A percentile compares a stretch with the other conserved stretches of the same genome.
These are phyloP conservation scores for Claviceps sorghi DNA, from an alignment of 2,329 filamentous ascomycete species.

Conservation along the genomic window DNA sequence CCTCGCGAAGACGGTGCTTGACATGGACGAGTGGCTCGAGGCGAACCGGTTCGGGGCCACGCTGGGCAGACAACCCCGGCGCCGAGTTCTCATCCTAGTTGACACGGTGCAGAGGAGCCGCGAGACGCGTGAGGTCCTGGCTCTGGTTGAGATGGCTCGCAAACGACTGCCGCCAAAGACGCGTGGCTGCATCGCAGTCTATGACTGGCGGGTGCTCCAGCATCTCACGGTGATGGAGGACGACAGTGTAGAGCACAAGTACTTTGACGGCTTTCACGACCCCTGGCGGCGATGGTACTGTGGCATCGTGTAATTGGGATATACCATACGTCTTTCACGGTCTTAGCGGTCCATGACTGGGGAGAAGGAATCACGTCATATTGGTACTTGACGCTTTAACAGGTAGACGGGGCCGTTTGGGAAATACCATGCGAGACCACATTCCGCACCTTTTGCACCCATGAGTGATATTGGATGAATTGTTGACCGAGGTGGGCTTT, in stretches of 20 bases:
- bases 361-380: no score
- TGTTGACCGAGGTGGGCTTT: no score
- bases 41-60: conserved; percentile 2
- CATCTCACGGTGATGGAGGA: conserved; percentile 26
- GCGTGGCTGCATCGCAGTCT: conserved; percentile 26
- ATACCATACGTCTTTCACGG: neutral
- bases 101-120: conserved; percentile 20
- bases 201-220: conserved; percentile 32
- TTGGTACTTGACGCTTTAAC: no score
- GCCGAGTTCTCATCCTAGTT: conserved; percentile 21
- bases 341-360: no score
- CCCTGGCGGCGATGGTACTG: conserved; percentile 31
- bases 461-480: no score
- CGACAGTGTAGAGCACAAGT: conserved; percentile 14
- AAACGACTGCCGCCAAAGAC: conserved; percentile 13
- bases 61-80: neutral
- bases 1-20: conserved; percentile 18
- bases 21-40: conserved; percentile 22
- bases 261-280: conserved; percentile 21
- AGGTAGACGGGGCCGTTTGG: no score
- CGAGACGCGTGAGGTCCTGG: conserved; percentile 20
- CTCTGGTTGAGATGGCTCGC: conserved; percentile 17
- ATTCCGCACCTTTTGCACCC: no score
- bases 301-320: conserved; percentile 21
- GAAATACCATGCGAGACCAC: no score